phyloP scores from a whole-genome alignment of 352 stramenopile genomes.

The Phytopythium cucurbitacearum region DNA sequence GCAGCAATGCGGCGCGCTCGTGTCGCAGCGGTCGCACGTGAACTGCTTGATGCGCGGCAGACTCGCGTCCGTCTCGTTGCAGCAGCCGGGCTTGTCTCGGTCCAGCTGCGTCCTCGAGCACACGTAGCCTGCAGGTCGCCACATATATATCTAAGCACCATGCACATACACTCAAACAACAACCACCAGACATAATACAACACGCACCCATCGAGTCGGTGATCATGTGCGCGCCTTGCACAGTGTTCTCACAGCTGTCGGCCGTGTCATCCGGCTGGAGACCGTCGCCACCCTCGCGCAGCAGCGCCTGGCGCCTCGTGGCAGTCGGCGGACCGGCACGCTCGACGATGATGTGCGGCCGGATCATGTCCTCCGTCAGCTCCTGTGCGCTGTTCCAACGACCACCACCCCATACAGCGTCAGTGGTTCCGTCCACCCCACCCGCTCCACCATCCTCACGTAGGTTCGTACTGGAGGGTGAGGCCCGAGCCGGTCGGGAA shows the following conservation, averaged over 20 bases:
- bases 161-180: background rate
- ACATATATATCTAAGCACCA: background rate
- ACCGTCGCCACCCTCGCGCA: constrained; percentile 44
- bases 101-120: constrained; percentile 46
- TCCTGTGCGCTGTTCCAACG: constrained; percentile 23
- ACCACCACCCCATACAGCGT: background rate
- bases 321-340: constrained; percentile 14
- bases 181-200: background rate
- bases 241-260: constrained; percentile 49
- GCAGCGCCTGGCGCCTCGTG: constrained; percentile 33
- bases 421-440: background rate
- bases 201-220: constrained; percentile 52
- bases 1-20: constrained; percentile 64
- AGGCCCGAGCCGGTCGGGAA: constrained; percentile 15
- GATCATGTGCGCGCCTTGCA: constrained; percentile 38
- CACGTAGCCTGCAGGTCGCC: constrained; percentile 28
- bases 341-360: constrained; percentile 61
- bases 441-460: constrained; percentile 3
- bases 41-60: constrained; percentile 55
- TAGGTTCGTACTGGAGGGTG: constrained; percentile 8
- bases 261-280: constrained; percentile 31
- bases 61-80: constrained; percentile 46
- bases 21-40: constrained; percentile 60
- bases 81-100: constrained; percentile 38
- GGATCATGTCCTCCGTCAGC: constrained; percentile 54